A percentile compares a stretch with the other conserved stretches of the same genome.
Conservation (phyloP, 2,329 filamentous ascomycete genomes). For the Scedosporium apiospermum region DNA sequence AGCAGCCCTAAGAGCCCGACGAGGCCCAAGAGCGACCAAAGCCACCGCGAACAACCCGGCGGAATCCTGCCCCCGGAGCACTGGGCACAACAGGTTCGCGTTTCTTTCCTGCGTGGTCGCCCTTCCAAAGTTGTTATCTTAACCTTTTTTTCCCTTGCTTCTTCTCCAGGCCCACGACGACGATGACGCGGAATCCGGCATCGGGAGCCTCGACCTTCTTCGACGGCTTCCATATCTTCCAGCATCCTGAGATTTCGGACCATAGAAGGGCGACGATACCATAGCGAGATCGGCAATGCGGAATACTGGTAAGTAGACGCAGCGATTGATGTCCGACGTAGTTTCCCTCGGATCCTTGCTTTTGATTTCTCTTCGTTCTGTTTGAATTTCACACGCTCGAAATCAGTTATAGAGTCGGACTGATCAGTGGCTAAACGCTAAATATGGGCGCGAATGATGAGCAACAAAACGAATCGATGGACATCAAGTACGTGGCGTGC, state of each 20-base stretch:
- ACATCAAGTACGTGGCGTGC: conserved; percentile 12
- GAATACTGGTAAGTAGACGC: neutral
- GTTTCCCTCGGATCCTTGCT: neutral
- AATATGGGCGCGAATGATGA: conserved; percentile 9
- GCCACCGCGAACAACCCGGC: no score
- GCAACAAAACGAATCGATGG: conserved; percentile 9
- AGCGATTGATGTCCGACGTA: neutral
- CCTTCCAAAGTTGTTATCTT: no score
- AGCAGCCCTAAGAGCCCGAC: no score
- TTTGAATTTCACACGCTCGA: neutral
- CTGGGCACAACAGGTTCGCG: no score
- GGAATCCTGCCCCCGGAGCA: no score
- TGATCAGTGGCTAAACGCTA: neutral
- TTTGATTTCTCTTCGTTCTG: no score
- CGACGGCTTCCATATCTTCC: conserved; percentile 19
- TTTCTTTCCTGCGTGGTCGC: no score
- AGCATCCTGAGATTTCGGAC: conserved; percentile 22
- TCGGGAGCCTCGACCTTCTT: conserved; percentile 9
- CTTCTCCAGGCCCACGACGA: neutral
- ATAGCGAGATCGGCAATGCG: neutral
- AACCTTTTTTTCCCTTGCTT: no score
- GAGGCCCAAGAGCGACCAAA: no score
- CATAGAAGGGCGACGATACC: conserved; percentile 9
- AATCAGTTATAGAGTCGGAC: neutral
- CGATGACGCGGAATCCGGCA: neutral